Evolutionary conservation across 495 filamentous ascomycete species (phyloP), one percentile per base, ranked within the genome.

Genomic region (Monascus purpureus): DNA sequence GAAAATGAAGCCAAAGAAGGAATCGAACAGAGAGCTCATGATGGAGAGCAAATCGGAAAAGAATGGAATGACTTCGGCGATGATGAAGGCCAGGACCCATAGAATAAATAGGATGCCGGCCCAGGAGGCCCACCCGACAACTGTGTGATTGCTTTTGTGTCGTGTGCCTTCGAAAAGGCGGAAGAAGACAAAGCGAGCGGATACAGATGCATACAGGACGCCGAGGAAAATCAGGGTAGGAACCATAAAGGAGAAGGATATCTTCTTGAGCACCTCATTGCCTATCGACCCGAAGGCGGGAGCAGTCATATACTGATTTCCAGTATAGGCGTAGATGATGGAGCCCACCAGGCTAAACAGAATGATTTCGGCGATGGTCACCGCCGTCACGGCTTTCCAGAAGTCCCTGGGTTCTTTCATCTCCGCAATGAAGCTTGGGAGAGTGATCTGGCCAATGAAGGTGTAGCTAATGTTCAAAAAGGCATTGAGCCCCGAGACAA

Each of bases 1-100:
- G 67, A 90, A 93, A 45, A 92, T 88, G 58, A 88, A 93, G 12
- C 84, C 84, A 38, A 93, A 93, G 61, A 90, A 92, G 15, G 79
- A 84, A 52, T 93, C 84, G 43, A 93, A 93, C 9, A 93, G 69
- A 12, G 82, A 81, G 40, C 81, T 87, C 82, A 92, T 86, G 32
- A 93, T 68, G 6, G 77, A 78, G 7, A 88, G 63, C 22, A 93
- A 63, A 31, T 82, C 80, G 16, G 76, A 76, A 61, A 93, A 93
- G 70, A 93, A 92, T 0, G 84, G 84, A 42, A 93, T 90, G 28
- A 87, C 80, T 42, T 90, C 80, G 2, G 84, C 81, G 39, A 90
- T 80, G 46, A 92, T 69, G 58, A 85, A 90, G 24, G 82, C 83
- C 6, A 71, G 22, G 23, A 83, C 48, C 84, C 84, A 93, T 12